phyloP scores from a whole-genome alignment of 768 basidiomycete genomes.

The Leucosporidium creatinivorum region DNA sequence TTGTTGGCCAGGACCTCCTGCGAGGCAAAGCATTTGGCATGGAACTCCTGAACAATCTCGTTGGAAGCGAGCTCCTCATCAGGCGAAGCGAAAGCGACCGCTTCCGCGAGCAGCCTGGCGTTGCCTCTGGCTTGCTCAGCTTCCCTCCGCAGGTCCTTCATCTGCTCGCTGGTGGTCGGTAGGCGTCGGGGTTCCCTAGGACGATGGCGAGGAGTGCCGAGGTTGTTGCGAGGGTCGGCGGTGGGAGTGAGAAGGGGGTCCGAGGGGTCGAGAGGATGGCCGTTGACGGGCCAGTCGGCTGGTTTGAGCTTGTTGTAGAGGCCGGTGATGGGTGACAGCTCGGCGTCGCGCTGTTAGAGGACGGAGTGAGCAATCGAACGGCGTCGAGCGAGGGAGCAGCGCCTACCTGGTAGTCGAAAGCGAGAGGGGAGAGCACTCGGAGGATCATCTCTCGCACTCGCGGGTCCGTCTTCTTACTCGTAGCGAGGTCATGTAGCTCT shows the following conservation, averaged over 20 bases:
- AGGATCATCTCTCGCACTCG: slow-evolving; percentile 26
- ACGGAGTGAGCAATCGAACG: background rate
- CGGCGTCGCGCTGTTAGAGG: slow-evolving; percentile 14
- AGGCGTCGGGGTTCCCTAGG: background rate
- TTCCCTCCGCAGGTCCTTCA: slow-evolving; percentile 17
- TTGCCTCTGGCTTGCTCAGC: slow-evolving; percentile 17
- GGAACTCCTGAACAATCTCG: slow-evolving; percentile 34
- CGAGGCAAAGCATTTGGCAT: slow-evolving; percentile 14
- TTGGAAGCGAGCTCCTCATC: slow-evolving; percentile 18
- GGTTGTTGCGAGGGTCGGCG: background rate
- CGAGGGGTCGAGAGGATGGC: slow-evolving; percentile 26
- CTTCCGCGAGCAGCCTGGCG: slow-evolving; percentile 31
- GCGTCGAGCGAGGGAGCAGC: background rate
- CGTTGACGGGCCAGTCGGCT: slow-evolving; percentile 18
- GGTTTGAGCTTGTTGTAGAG: slow-evolving; percentile 26
- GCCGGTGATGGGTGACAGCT: slow-evolving; percentile 18
- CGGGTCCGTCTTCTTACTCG: slow-evolving; percentile 17
- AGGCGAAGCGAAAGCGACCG: slow-evolving; percentile 14
- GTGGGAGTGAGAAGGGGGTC: slow-evolving; percentile 31
- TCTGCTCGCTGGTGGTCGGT: slow-evolving; percentile 11
- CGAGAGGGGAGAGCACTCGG: slow-evolving; percentile 23
- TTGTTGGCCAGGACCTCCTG: slow-evolving; percentile 11
- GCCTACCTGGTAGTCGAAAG: slow-evolving; percentile 29
- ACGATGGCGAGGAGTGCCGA: background rate
- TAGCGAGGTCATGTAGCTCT: slow-evolving; percentile 13